Percentiles rank a stretch among this genome's conserved stretches.
These are phyloP conservation scores for Physaria fendleri DNA, from an alignment of 345 rosid genomes.

Conservation along the genomic window DNA sequence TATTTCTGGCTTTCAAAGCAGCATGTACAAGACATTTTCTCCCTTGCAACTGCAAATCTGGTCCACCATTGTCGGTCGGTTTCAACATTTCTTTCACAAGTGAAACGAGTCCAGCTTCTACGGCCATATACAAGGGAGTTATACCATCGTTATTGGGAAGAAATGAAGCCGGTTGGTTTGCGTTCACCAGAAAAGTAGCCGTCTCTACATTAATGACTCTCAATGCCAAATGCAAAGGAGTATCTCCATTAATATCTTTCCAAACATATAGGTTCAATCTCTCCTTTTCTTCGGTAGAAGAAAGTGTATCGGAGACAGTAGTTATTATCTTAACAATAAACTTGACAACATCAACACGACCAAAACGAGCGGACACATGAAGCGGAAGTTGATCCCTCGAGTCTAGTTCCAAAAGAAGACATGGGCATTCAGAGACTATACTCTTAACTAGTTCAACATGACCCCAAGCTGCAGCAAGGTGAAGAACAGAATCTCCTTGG, in stretches of 20 bases:
- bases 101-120: not conserved
- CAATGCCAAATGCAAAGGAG: constrained; percentile 26
- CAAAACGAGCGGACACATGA: too few species aligned
- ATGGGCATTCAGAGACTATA: too few species aligned
- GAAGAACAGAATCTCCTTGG: too few species aligned
- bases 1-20: not conserved
- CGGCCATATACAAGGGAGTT: constrained; percentile 20
- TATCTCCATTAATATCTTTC: constrained; percentile 10
- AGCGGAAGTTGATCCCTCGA: too few species aligned
- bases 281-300: not conserved
- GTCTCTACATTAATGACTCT: not conserved
- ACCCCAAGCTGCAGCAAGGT: too few species aligned
- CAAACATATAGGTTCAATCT: not conserved
- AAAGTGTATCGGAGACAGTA: too few species aligned
- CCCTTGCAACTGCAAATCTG: not conserved
- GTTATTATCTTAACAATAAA: too few species aligned
- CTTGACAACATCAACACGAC: too few species aligned
- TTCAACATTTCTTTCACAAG: not conserved
- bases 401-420: too few species aligned
- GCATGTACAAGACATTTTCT: constrained; percentile 8
- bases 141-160: not conserved
- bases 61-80: too few species aligned
- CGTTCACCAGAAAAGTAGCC: not conserved
- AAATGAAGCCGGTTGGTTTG: not conserved
- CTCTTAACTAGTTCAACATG: too few species aligned